Evolutionary conservation across 2,329 filamentous ascomycete genomes (phyloP).

Genomic region (Emergomyces orientalis): DNA sequence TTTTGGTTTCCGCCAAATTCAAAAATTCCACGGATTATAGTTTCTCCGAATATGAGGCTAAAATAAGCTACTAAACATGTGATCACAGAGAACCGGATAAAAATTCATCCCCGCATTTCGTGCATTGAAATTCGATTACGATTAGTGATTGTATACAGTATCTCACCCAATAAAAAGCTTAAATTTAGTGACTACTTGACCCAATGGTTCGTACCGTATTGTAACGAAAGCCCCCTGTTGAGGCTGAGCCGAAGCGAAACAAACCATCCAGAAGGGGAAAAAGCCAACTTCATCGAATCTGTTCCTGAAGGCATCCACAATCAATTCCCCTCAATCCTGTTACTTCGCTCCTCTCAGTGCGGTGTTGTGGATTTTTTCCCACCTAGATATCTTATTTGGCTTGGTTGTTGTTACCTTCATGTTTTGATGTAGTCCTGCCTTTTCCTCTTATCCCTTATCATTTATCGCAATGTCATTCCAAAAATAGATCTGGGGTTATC

Average conservation of each 20-base stretch:
- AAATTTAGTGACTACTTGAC: too few species aligned
- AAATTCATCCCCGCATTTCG: background rate
- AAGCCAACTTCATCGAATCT: background rate
- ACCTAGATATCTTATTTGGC: background rate
- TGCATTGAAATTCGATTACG: background rate
- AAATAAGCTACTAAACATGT: background rate
- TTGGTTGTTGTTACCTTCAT: background rate
- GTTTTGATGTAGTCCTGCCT: background rate
- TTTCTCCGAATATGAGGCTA: background rate
- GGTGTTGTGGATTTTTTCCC: background rate
- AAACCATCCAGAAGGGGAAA: background rate
- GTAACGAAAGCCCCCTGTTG: background rate
- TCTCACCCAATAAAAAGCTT: background rate
- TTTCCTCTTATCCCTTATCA: background rate
- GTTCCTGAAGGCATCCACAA: conserved; percentile 2
- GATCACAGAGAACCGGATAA: background rate
- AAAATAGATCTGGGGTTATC: conserved; percentile 1
- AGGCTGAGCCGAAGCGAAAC: background rate
- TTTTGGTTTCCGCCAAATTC: background rate
- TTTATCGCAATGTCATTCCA: background rate
- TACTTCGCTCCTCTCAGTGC: background rate
- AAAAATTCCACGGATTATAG: conserved; percentile 1
- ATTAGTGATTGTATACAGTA: background rate
- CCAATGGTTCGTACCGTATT: background rate
- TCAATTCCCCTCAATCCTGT: background rate